A percentile compares a stretch with the other conserved stretches of the same genome.
Evolutionary conservation across 306 rosid species (phyloP).

Genomic region (Clitoria ternatea): DNA sequence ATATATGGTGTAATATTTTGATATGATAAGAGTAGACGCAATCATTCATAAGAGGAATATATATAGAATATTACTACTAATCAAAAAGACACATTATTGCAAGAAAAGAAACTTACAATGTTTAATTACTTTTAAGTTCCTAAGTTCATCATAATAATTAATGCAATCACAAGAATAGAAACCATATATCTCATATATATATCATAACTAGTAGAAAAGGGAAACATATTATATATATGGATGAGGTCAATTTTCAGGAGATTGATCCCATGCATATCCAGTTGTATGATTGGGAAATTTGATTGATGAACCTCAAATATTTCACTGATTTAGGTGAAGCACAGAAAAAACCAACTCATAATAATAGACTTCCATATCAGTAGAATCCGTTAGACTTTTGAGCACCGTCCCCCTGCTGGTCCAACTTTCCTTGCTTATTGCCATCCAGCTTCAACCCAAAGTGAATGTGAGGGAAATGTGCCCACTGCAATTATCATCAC

Average conservation of each 20-base stretch:
- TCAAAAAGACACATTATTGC: neutral
- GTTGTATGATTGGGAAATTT: constrained; percentile 37
- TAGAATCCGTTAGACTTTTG: constrained; percentile 66
- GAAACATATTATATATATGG: constrained; percentile 22
- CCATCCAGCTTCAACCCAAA: constrained; percentile 90
- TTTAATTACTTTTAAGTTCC: constrained; percentile 19
- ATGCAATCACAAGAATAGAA: constrained; percentile 39
- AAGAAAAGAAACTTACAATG: constrained; percentile 3
- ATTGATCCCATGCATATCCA: constrained; percentile 25
- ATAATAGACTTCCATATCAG: constrained; percentile 39
- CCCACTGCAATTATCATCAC: constrained; percentile 73
- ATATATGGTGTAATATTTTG: neutral
- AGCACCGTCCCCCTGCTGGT: constrained; percentile 51
- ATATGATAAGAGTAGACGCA: neutral
- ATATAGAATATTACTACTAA: neutral
- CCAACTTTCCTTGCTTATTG: constrained; percentile 61
- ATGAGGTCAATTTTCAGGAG: constrained; percentile 29
- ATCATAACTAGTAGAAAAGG: constrained; percentile 11
- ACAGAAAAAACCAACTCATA: constrained; percentile 25
- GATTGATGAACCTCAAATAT: constrained; percentile 46
- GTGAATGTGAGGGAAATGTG: constrained; percentile 98
- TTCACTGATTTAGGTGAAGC: constrained; percentile 28
- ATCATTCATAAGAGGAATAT: neutral
- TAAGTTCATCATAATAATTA: constrained; percentile 36
- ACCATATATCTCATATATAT: too few species aligned